Conservation (phyloP, 768 basidiomycete genomes). For the Kondoa subrosea region DNA sequence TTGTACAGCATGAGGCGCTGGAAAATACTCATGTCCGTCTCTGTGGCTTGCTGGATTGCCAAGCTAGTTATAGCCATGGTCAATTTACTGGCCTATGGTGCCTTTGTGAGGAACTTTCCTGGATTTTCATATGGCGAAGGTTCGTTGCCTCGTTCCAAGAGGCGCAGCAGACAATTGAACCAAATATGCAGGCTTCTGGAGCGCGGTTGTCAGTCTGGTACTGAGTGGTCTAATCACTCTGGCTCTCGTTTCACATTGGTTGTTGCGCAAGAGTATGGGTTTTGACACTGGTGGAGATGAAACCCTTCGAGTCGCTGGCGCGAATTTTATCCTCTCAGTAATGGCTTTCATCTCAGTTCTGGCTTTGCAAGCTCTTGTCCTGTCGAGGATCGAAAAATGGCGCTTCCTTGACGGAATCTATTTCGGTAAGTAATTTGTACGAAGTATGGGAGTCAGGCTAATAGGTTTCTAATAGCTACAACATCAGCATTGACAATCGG, state of each 20-base stretch:
- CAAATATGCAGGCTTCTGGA: slow-evolving; percentile 22
- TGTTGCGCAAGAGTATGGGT: not conserved
- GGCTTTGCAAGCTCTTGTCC: slow-evolving; percentile 30
- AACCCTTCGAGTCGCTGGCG: slow-evolving; percentile 11
- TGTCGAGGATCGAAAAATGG: slow-evolving; percentile 31
- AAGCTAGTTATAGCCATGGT: slow-evolving; percentile 30
- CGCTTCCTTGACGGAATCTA: slow-evolving; percentile 11
- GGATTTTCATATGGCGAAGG: not conserved
- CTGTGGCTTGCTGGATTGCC: slow-evolving; percentile 30
- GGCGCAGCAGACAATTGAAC: too few species aligned
- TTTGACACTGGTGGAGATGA: not conserved
- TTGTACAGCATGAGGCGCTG: slow-evolving; percentile 24
- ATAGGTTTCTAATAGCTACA: too few species aligned
- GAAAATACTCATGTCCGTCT: slow-evolving; percentile 26
- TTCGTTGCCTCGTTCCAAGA: too few species aligned
- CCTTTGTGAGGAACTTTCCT: not conserved
- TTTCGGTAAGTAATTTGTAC: not conserved
- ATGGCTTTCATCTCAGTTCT: slow-evolving; percentile 25
- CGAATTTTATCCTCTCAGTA: slow-evolving; percentile 18
- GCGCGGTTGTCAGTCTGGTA: slow-evolving; percentile 17
- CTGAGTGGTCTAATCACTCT: slow-evolving; percentile 21
- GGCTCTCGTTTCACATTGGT: not conserved
- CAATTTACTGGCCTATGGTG: slow-evolving; percentile 28
- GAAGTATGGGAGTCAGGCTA: not conserved
- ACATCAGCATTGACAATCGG: slow-evolving; percentile 21